These are phyloP conservation scores for Datura wrightii DNA, from an alignment of 257 asterid species.

Conservation along the genomic window DNA sequence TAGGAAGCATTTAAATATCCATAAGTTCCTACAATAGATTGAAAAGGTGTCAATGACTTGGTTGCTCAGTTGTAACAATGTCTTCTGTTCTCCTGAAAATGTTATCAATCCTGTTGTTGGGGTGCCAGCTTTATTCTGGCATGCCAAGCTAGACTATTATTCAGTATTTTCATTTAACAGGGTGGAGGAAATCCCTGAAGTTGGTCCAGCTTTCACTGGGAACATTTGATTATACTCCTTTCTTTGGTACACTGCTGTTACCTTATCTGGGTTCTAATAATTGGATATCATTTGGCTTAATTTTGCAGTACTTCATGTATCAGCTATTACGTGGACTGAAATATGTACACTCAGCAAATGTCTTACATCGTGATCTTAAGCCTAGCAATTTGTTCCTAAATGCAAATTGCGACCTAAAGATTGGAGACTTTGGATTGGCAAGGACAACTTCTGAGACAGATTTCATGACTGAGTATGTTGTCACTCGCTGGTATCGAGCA, in stretches of 20 bases:
- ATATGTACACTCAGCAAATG: constrained; percentile 89
- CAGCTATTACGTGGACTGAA: constrained; percentile 81
- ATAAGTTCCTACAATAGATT: background rate
- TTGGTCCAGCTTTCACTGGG: constrained; percentile 15
- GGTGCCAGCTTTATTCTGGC: background rate
- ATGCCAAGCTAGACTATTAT: background rate
- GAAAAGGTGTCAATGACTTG: background rate
- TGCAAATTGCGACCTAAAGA: constrained; percentile 81
- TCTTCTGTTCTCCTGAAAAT: background rate
- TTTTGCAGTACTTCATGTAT: constrained; percentile 80
- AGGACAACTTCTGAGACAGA: constrained; percentile 87
- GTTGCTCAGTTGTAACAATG: background rate
- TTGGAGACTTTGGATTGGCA: constrained; percentile 92
- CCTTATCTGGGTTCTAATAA: background rate
- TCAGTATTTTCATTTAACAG: background rate
- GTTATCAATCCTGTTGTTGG: background rate
- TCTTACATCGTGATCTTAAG: constrained; percentile 87
- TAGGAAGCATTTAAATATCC: background rate
- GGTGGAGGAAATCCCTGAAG: background rate
- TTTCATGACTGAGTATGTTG: constrained; percentile 94
- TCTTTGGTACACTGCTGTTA: background rate
- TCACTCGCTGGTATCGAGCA: constrained; percentile 93
- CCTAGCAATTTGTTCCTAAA: constrained; percentile 84
- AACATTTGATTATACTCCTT: background rate
- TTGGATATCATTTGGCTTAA: constrained; percentile 10